Base-by-base conservation (phyloP, 1,284 basidiomycete genomes). In the Omphalotus olearius region DNA sequence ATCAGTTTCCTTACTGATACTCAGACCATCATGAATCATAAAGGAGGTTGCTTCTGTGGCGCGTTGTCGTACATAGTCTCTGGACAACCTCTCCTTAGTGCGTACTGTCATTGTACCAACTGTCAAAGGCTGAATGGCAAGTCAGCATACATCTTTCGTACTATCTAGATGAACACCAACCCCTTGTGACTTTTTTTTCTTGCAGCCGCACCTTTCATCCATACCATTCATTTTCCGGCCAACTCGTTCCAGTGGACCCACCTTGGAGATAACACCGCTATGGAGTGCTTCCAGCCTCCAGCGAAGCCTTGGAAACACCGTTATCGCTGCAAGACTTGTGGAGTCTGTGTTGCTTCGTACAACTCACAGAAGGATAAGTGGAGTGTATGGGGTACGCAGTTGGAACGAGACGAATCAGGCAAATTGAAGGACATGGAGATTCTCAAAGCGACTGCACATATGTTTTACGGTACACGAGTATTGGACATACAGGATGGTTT, bases 81-180 rank as follows among this genome's bases (percentile, higher is more conserved):
- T 16, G 76, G 76, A 1, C 63, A 61, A 35, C 81, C 83, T 0
- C 55, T 76, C 6, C 64, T 80, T 33, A 78, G 75, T 56, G 81
- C 78, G 5, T 85, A 79, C 60, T 85, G 82, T 53, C 83, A 85
- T 59, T 85, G 83, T 59, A 81, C 80, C 4, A 62, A 73, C 37
- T 86, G 84, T 58, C 84, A 85, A 62, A 68, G 76, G 26, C 62
- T 82, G 40, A 75, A 67, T 55, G 76, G 82, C 80, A 58, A 53
- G 71, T 46, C 40, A 16, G n/a, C 35, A 20, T 25, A 16, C n/a
- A 2, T 23, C 5, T 37, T 42, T 50, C 20, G 52, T 16, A 18
- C 11, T 17, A 30, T 41, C 41, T 26, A 39, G 33, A 26, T 45
- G 17, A 36, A 7, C 41, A 33, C 30, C 13, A 23, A 20, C 18